Percentiles rank a stretch among this genome's conserved stretches.
These are phyloP conservation scores for Tuber aestivum DNA, from an alignment of 495 filamentous ascomycete genomes.

Conservation along the genomic window DNA sequence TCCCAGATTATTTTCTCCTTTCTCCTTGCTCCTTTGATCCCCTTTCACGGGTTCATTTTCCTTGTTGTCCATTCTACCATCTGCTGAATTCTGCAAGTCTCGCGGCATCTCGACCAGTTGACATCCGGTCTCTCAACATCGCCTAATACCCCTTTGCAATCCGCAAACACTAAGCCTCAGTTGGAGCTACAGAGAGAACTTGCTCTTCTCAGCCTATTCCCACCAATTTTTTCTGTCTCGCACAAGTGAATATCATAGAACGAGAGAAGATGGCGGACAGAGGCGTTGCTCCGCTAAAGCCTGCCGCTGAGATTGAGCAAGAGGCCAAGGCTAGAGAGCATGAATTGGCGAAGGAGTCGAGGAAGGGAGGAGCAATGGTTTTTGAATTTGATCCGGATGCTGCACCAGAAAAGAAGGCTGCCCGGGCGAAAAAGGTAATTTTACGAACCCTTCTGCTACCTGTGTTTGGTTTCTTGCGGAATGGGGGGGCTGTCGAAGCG, in stretches of 20 bases:
- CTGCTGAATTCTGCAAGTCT: background rate
- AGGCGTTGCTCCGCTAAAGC: conserved; percentile 18
- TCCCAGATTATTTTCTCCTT: background rate
- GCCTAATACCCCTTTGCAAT: background rate
- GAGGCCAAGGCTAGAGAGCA: conserved; percentile 60
- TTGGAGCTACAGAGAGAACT: background rate
- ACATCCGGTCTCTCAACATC: background rate
- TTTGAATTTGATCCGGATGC: conserved; percentile 86
- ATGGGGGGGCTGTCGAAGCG: background rate
- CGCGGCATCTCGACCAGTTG: background rate
- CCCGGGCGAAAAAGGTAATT: conserved; percentile 70
- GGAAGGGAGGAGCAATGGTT: conserved; percentile 67
- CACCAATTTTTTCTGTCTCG: background rate
- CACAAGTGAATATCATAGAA: conserved; percentile 9
- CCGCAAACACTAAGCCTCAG: background rate
- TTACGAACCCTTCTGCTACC: background rate
- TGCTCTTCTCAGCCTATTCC: background rate
- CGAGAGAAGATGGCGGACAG: conserved; percentile 34
- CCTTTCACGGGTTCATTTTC: too few species aligned
- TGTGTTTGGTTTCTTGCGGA: conserved; percentile 1
- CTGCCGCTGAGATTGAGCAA: conserved; percentile 14
- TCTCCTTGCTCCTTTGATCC: too few species aligned
- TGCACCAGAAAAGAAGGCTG: conserved; percentile 73
- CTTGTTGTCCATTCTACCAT: background rate
- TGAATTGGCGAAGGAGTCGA: conserved; percentile 66